A percentile compares a stretch with the other conserved stretches of the same genome.
These are phyloP conservation scores for Chlorella sp. DNA, from an alignment of 139 green algal species.

Conservation along the genomic window DNA sequence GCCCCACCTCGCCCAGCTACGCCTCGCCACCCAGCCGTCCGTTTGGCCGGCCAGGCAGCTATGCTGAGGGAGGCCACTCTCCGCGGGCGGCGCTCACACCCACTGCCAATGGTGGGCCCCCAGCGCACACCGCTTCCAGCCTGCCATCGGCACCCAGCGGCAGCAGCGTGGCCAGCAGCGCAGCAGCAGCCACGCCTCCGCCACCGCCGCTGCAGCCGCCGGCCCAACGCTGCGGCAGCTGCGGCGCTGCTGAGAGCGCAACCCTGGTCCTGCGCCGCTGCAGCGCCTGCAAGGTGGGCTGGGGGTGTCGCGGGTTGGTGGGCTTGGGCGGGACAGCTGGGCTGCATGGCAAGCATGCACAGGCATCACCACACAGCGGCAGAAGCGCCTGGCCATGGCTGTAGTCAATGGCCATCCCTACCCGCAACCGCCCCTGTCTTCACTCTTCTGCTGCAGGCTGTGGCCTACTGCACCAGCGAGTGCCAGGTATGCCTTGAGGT, in stretches of 20 bases:
- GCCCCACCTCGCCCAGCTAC: not conserved
- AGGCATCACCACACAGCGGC: too few relatives aligned
- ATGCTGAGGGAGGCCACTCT: too few relatives aligned
- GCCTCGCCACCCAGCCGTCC: too few relatives aligned
- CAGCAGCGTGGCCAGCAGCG: conserved; percentile 4
- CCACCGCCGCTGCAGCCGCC: not conserved
- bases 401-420: too few relatives aligned
- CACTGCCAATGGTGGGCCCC: not conserved
- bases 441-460: too few relatives aligned
- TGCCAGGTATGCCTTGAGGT: too few relatives aligned
- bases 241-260: not conserved
- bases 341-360: too few relatives aligned
- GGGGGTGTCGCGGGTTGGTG: not conserved
- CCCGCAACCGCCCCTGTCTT: too few relatives aligned
- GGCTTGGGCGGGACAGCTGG: too few relatives aligned
- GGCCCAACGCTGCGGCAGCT: conserved; percentile 17
- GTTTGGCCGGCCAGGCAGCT: too few relatives aligned
- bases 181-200: not conserved
- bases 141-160: not conserved
- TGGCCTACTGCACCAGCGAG: conserved; percentile 14
- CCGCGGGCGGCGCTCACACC: too few relatives aligned
- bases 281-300: conserved; percentile 14
- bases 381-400: too few relatives aligned
- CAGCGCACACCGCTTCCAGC: not conserved
- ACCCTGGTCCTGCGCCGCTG: conserved; percentile 7